Base-by-base conservation (phyloP, 2,329 filamentous ascomycete genomes). In the Seiridium cupressi region DNA sequence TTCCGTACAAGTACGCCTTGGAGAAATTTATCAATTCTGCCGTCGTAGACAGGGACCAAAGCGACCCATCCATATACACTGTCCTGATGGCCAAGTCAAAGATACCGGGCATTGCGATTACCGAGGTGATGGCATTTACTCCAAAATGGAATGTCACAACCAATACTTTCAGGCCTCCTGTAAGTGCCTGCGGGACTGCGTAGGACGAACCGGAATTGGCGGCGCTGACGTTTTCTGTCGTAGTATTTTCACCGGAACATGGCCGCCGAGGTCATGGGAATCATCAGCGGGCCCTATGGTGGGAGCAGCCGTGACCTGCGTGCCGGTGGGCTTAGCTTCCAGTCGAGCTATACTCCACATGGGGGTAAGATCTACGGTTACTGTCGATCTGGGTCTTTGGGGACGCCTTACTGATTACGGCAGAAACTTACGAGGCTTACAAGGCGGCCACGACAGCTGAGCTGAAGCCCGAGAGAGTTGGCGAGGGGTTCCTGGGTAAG, bases 101-200 rank as follows among this genome's bases (percentile, higher is more conserved):
- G 42, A 77, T 78, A 60, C 76, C 80, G 0, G 81, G 81, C 6
- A 83, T 84, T 0, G 80, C 83, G 8, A 73, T 83, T 3, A 83
- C 81, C 0, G 86, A 89, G 71, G 87, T 88, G 64, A 81, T 88
- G 64, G 83, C 86, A 68, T 88, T 89, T 71, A 84, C 84, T 1
- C 85, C 86, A 0, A 79, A 85, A 48, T 89, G 84, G 84, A 79
- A 85, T 11, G 83, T 86, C 2, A 79, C 79, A 0, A 81, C 83
- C 55, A 79, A 79, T 48, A 86, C 83, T 0, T 85, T 86, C 73
- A 78, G 84, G 3, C 81, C 82, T 10, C 84, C 84, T 8, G 65
- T 67, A 60, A 3, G 60, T 61, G 51, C 51, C 32, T 7, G 36
- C 44, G 31, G 26, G 26, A 34, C 18, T 18, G n/a, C 10, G 5